A percentile compares a stretch with the other conserved stretches of the same genome.
These are phyloP conservation scores for Chlamydomonas incerta DNA, from an alignment of 139 green algal genomes.

Conservation along the genomic window DNA sequence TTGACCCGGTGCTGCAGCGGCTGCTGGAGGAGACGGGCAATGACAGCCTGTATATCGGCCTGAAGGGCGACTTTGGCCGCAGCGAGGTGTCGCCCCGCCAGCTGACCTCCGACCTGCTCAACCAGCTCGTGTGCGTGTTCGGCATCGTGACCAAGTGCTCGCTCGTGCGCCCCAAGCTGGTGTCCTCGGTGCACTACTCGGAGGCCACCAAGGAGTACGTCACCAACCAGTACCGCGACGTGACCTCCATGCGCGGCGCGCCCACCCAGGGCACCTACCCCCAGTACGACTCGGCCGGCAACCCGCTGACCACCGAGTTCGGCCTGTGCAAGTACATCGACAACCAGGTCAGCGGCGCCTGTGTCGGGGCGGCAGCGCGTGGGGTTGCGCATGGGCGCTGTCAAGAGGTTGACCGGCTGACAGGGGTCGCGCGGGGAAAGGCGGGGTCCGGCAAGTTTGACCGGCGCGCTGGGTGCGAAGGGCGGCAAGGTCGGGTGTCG, in stretches of 20 bases:
- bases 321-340: constrained; percentile 94
- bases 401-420: neutral
- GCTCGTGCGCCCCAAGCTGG: constrained; percentile 92
- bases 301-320: constrained; percentile 95
- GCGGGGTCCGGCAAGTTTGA: too few species aligned
- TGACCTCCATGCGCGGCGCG: constrained; percentile 81
- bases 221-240: constrained; percentile 91
- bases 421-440: too few species aligned
- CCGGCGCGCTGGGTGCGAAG: too few species aligned
- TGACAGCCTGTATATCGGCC: constrained; percentile 76
- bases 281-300: constrained; percentile 89
- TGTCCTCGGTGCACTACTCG: constrained; percentile 89
- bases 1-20: constrained; percentile 43
- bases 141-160: constrained; percentile 97
- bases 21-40: constrained; percentile 57
- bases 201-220: constrained; percentile 77
- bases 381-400: too few species aligned
- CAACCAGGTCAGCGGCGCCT: constrained; percentile 72
- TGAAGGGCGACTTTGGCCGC: constrained; percentile 94
- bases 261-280: constrained; percentile 56
- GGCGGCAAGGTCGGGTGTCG: too few species aligned
- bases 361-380: neutral
- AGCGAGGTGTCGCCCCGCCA: constrained; percentile 87
- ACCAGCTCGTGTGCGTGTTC: constrained; percentile 90
- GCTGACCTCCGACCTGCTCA: constrained; percentile 82